Evolutionary conservation across 1,284 basidiomycete genomes (phyloP), one percentile per base, ranked within the genome.

Genomic region (Kwoniella shivajii): DNA sequence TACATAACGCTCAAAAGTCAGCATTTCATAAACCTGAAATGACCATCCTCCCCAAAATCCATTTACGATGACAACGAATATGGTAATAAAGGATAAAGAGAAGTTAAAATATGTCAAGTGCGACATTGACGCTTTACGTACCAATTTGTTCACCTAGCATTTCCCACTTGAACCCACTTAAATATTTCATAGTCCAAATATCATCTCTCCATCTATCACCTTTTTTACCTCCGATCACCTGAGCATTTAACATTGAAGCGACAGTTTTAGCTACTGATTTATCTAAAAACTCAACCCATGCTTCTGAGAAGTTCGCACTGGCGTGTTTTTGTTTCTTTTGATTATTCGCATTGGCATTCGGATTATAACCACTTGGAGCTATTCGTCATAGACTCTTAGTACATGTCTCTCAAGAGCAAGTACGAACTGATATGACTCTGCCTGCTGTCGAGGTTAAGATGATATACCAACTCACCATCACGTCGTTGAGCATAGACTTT

Each of bases 161-260:
- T 76, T 89, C 88, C 96, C 96, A 99, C 75, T 96, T 98, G 83
- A 98, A 99, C 63, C 87, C 90, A 6, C 92, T 92, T 50, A 99
- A 82, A 74, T 99, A 99, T 75, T 95, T 95, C 92, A 99, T 96
- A 42, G 96, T 98, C 96, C 96, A 99, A 6, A 99, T 86, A 65
- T 99, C 94, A 72, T 99, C 93, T 71, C 91, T 83, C 90, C 92
- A 98, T 57, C 90, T 83, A 61, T 80, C 78, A 7, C 91, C 89
- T 76, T 94, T 94, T 81, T 93, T 94, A 2, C 92, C 92, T 7
- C 92, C 96, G 62, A 99, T 95, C 0, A 92, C 86, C 71, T 94
- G 88, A 1, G 95, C 96, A 72, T 99, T 99, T 61, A 99, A 82
- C 89, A 98, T 92, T 56, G 86, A 90, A 6, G 96, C 95, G 1